Conservation (phyloP, 2,329 filamentous ascomycete genomes). For the Fusarium albidum region DNA sequence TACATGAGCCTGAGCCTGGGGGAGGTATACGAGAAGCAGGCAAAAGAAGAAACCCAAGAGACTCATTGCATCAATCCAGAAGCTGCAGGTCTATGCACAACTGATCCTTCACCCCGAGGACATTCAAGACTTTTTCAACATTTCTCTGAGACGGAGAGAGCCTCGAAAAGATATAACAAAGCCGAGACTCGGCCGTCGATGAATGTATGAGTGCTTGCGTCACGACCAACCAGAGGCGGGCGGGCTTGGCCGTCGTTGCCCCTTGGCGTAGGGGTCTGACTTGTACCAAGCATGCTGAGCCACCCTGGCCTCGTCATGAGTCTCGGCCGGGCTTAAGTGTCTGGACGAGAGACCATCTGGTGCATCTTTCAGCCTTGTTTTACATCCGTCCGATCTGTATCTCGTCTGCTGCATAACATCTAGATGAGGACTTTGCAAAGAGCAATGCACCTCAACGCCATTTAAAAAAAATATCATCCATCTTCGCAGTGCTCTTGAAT, state of each 20-base stretch:
- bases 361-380: too few species aligned
- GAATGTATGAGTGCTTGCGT: background rate
- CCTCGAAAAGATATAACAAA: too few species aligned
- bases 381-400: too few species aligned
- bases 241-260: constrained; percentile 5
- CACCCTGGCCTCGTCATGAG: constrained; percentile 24
- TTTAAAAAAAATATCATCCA: too few species aligned
- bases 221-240: constrained; percentile 2
- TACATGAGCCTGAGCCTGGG: background rate
- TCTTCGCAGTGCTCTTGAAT: too few species aligned
- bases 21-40: background rate
- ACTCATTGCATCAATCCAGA: constrained; percentile 11
- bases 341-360: too few species aligned
- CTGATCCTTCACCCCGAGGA: too few species aligned
- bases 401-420: too few species aligned
- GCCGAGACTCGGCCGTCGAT: background rate
- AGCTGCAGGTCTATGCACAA: too few species aligned
- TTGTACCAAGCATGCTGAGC: constrained; percentile 26
- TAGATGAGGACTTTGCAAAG: too few species aligned
- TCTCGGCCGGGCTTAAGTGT: background rate
- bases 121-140: background rate
- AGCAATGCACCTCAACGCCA: too few species aligned
- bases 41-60: constrained; percentile 6
- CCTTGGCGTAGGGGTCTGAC: constrained; percentile 9
- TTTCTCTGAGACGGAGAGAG: background rate